phyloP scores from a whole-genome alignment of 2,329 filamentous ascomycete species.

The Periconia sp. region DNA sequence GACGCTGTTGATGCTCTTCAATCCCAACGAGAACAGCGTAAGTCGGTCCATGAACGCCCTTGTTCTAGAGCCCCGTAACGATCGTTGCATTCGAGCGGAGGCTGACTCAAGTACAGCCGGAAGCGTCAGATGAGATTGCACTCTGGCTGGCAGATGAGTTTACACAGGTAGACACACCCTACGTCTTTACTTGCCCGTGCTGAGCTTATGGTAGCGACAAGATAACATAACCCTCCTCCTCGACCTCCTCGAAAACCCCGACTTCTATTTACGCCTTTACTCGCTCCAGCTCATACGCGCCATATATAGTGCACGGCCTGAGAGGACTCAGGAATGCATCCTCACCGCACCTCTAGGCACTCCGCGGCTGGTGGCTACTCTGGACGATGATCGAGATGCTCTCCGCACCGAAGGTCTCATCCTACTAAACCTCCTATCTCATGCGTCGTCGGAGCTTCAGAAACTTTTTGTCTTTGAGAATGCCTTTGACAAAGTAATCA shows the following conservation, averaged over 20 bases:
- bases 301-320: slow-evolving; percentile 82
- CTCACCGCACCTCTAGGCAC: slow-evolving; percentile 88
- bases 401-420: slow-evolving; percentile 82
- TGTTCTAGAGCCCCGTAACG: no score
- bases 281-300: slow-evolving; percentile 87
- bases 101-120: slow-evolving; percentile 64
- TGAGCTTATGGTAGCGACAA: slow-evolving; percentile 73
- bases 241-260: slow-evolving; percentile 82
- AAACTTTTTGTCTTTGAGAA: slow-evolving; percentile 96
- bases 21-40: slow-evolving; percentile 65
- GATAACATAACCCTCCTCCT: slow-evolving; percentile 93
- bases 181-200: slow-evolving; percentile 38
- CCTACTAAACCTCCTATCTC: slow-evolving; percentile 87
- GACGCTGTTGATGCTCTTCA: slow-evolving; percentile 93
- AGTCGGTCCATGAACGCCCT: neutral
- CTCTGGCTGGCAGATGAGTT: slow-evolving; percentile 98
- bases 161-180: slow-evolving; percentile 69
- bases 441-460: slow-evolving; percentile 84
- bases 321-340: slow-evolving; percentile 93
- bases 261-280: slow-evolving; percentile 92
- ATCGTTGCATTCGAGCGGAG: neutral
- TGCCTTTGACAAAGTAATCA: slow-evolving; percentile 86
- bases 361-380: slow-evolving; percentile 78
- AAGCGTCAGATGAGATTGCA: slow-evolving; percentile 94
- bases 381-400: slow-evolving; percentile 86